Evolutionary conservation across 1,284 basidiomycete genomes (phyloP).

Genomic region (Gymnopus androsaceus): DNA sequence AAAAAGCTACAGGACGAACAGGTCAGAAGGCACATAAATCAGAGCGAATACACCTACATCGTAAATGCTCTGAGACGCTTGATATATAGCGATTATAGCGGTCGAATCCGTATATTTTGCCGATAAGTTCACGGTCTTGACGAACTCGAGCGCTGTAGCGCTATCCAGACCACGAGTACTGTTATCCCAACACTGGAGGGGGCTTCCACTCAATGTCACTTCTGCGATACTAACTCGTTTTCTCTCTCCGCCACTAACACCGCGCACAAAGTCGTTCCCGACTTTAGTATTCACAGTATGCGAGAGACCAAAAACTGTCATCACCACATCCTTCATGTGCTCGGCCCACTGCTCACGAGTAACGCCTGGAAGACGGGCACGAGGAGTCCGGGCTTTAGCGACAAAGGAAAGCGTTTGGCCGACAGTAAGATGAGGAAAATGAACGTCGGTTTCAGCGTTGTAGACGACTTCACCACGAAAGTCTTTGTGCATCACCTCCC

Average conservation of each 20-base stretch:
- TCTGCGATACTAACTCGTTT: slow-evolving; percentile 66
- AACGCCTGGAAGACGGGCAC: slow-evolving; percentile 48
- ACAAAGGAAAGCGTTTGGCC: slow-evolving; percentile 56
- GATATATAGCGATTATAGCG: slow-evolving; percentile 42
- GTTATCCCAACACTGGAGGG: slow-evolving; percentile 47
- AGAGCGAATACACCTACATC: slow-evolving; percentile 31
- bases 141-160: slow-evolving; percentile 46
- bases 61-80: slow-evolving; percentile 45
- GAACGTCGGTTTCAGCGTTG: slow-evolving; percentile 46
- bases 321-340: slow-evolving; percentile 49
- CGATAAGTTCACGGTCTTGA: slow-evolving; percentile 20
- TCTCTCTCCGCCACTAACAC: slow-evolving; percentile 60
- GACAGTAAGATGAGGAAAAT: slow-evolving; percentile 62
- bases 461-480: slow-evolving; percentile 25
- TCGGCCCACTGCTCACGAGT: slow-evolving; percentile 46
- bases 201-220: slow-evolving; percentile 21
- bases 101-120: slow-evolving; percentile 20
- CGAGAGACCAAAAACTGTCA: slow-evolving; percentile 61
- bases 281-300: slow-evolving; percentile 59
- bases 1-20: slow-evolving; percentile 11
- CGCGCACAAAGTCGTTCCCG: slow-evolving; percentile 55
- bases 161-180: slow-evolving; percentile 60
- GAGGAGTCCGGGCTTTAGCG: slow-evolving; percentile 50
- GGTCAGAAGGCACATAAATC: not conserved
- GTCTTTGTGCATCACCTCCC: slow-evolving; percentile 45